Percentiles rank a stretch among this genome's conserved stretches.
phyloP scores from a whole-genome alignment of 1,139 yeast species.

The Taphrina confusa region DNA sequence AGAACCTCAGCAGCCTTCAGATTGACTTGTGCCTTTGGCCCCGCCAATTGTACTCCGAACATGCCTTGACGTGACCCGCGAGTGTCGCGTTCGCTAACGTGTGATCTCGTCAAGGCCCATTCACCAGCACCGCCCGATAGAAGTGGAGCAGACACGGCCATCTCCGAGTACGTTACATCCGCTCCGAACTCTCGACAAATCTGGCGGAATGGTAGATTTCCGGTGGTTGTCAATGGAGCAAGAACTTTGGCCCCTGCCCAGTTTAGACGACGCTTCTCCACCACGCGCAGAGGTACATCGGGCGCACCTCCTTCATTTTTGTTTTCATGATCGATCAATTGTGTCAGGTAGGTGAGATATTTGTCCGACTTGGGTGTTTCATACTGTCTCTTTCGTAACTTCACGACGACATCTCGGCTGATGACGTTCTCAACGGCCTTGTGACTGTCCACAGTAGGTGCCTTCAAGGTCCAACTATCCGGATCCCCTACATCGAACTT shows the following conservation, averaged over 20 bases:
- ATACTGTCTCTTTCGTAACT: slow-evolving; percentile 52
- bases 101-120: slow-evolving; percentile 97
- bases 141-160: slow-evolving; percentile 86
- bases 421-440: slow-evolving; percentile 70
- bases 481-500: slow-evolving; percentile 41
- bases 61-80: slow-evolving; percentile 33
- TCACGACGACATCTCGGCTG: slow-evolving; percentile 54
- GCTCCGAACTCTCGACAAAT: slow-evolving; percentile 90
- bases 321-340: slow-evolving; percentile 40
- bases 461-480: slow-evolving; percentile 61
- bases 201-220: slow-evolving; percentile 91
- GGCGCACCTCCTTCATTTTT: slow-evolving; percentile 39
- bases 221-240: slow-evolving; percentile 96
- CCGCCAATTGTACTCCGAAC: slow-evolving; percentile 94
- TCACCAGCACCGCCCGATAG: slow-evolving; percentile 89
- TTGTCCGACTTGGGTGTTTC: slow-evolving; percentile 28
- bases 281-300: slow-evolving; percentile 14
- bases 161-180: slow-evolving; percentile 89
- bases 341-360: slow-evolving; percentile 34
- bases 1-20: slow-evolving; percentile 85
- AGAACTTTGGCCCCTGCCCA: slow-evolving; percentile 76
- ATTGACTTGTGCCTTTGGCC: slow-evolving; percentile 91
- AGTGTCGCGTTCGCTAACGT: slow-evolving; percentile 58
- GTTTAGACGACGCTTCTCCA: slow-evolving; percentile 48
- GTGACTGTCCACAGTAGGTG: slow-evolving; percentile 48